These are phyloP conservation scores for Uronychia setigera DNA, from an alignment of 73 alveolate species.

Conservation along the genomic window DNA sequence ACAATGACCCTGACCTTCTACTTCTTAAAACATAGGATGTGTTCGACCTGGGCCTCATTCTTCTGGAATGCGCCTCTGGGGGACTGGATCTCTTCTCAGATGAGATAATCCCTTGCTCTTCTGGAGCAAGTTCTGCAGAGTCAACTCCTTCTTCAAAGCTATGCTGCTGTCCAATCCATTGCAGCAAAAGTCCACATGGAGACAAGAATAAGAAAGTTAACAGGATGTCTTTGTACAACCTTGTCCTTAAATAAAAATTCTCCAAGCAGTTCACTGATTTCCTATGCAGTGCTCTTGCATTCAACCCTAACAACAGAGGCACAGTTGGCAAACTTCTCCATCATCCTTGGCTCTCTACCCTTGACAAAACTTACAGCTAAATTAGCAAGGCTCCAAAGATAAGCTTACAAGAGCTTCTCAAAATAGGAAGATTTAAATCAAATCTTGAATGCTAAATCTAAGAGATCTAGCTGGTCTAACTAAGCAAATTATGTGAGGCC, in stretches of 20 bases:
- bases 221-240: not conserved
- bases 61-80: conserved; percentile 39
- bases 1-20: not conserved
- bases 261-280: conserved; percentile 11
- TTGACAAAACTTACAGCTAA: not conserved
- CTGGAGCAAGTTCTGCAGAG: not conserved
- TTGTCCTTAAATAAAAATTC: not conserved
- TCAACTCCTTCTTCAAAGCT: not conserved
- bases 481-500: not conserved
- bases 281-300: not conserved
- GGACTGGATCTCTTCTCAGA: conserved; percentile 31
- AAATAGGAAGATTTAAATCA: not conserved
- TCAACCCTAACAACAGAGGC: not conserved
- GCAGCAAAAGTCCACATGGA: not conserved
- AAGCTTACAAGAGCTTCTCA: not conserved
- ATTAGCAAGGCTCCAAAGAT: not conserved
- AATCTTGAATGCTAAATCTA: not conserved
- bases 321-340: not conserved
- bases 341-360: conserved; percentile 11
- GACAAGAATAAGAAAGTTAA: not conserved
- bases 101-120: not conserved
- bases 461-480: not conserved
- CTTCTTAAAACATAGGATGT: conserved; percentile 11
- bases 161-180: not conserved
- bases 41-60: conserved; percentile 36